Conservation (phyloP, 257 asterid species). For the Solanum sitiens region DNA sequence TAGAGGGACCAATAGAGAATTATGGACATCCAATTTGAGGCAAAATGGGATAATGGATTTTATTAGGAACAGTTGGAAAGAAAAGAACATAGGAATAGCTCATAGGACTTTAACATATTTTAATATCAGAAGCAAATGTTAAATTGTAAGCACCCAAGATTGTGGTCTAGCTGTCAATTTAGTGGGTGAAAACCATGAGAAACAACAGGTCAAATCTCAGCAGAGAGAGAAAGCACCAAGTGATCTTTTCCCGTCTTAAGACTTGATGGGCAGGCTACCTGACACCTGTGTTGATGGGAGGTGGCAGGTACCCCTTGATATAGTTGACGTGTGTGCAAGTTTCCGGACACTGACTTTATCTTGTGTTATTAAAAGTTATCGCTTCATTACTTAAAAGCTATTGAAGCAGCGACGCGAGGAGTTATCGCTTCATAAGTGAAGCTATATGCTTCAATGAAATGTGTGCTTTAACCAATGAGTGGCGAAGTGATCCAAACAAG, state of each 20-base stretch:
- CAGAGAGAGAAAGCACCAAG: neutral
- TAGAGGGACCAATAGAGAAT: neutral
- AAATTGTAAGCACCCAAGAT: neutral
- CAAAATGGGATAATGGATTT: neutral
- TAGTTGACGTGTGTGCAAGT: neutral
- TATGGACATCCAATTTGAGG: neutral
- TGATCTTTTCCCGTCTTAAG: neutral
- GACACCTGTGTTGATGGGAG: neutral
- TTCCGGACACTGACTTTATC: neutral
- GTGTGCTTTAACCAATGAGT: neutral
- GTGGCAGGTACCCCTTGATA: neutral
- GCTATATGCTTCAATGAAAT: neutral
- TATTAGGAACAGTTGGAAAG: neutral
- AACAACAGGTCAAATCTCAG: neutral
- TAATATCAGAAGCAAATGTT: neutral
- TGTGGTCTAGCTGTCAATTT: neutral
- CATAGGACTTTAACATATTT: neutral
- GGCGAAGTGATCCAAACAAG: neutral
- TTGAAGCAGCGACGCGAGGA: neutral
- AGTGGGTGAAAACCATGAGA: neutral
- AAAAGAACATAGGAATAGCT: neutral
- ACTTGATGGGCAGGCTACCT: neutral
- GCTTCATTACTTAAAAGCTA: neutral
- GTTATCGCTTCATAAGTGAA: neutral
- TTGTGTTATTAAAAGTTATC: neutral